Evolutionary conservation across 1,284 basidiomycete genomes (phyloP), one percentile per base, ranked within the genome.

Genomic region (Acaromyces ingoldii): DNA sequence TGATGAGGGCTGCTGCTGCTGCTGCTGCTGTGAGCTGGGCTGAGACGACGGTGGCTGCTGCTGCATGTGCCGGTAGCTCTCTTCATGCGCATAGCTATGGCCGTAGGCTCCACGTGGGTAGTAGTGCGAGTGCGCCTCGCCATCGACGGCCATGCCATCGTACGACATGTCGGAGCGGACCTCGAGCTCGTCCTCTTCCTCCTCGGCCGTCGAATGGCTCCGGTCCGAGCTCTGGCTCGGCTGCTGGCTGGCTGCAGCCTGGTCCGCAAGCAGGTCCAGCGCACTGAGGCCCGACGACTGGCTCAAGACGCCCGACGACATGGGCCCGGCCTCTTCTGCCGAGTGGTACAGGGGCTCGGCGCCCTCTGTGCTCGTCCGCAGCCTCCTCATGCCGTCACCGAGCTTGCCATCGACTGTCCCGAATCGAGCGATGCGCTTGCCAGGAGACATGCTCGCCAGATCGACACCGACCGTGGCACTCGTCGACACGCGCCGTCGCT

Each of bases 241-340:
- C 21, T 69, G 64, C 43, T 72, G 70, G 45, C 60, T 63, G 4
- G 70, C 65, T 1, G 71, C 71, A 6, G 73, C 73, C 49, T 75
- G 73, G 44, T 75, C 70, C 15, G 73, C 73, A 9, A 75, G 65
- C 47, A 75, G 47, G 51, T 75, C 73, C 22, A 75, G 58, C 33
- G 73, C 73, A 19, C 62, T 63, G 17, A 71, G 31, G n/a, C 47
- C 55, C 29, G 62, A 56, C 28, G 17, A 24, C 28, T 43, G 31
- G 34, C 42, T 45, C 15, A 28, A n/a, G 13, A 26, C 17, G n/a
- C n/a, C n/a, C n/a, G n/a, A n/a, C 22, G 46, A 29, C 17, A 21
- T 10, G 57, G 57, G 33, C 46, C 33, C 11, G 51, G 58, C 7
- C 28, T 40, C 21, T 19, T 40, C 21, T 13, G 21, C 38, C 11